Percentiles rank a stretch among this genome's conserved stretches.
Conservation (phyloP, 257 asterid species). For the Lithospermum erythrorhizon region DNA sequence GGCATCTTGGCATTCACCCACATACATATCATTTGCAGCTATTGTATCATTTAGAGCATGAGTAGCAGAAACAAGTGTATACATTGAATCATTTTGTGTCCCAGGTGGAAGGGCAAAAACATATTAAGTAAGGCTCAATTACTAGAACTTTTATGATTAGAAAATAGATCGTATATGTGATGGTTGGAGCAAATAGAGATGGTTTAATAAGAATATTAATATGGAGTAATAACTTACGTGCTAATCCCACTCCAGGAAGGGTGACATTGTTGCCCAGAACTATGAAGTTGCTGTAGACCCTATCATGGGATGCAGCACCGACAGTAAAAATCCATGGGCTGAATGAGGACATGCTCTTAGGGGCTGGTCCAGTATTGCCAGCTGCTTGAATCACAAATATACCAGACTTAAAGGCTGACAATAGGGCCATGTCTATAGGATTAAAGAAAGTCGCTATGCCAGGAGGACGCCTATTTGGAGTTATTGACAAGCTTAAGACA, state of each 20-base stretch:
- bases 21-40: slow-evolving; percentile 53
- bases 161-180: neutral
- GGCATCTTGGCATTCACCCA: slow-evolving; percentile 88
- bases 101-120: slow-evolving; percentile 81
- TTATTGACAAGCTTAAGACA: slow-evolving; percentile 84
- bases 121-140: too few species aligned
- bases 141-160: too few species aligned
- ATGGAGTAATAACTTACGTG: slow-evolving; percentile 50
- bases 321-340: slow-evolving; percentile 98
- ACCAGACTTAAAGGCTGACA: slow-evolving; percentile 75
- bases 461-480: slow-evolving; percentile 97
- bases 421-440: slow-evolving; percentile 96
- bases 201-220: neutral
- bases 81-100: slow-evolving; percentile 45
- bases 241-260: slow-evolving; percentile 89
- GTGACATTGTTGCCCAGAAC: slow-evolving; percentile 79
- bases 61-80: slow-evolving; percentile 67
- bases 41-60: slow-evolving; percentile 57
- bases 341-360: slow-evolving; percentile 77
- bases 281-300: slow-evolving; percentile 72
- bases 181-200: neutral
- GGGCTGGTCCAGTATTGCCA: slow-evolving; percentile 97
- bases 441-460: slow-evolving; percentile 96
- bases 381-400: slow-evolving; percentile 96
- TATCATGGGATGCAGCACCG: slow-evolving; percentile 91